Percentiles rank a stretch among this genome's conserved stretches.
Conservation (phyloP, 176 grass and related monocot species). For the Dendrocalamus sinicus region DNA sequence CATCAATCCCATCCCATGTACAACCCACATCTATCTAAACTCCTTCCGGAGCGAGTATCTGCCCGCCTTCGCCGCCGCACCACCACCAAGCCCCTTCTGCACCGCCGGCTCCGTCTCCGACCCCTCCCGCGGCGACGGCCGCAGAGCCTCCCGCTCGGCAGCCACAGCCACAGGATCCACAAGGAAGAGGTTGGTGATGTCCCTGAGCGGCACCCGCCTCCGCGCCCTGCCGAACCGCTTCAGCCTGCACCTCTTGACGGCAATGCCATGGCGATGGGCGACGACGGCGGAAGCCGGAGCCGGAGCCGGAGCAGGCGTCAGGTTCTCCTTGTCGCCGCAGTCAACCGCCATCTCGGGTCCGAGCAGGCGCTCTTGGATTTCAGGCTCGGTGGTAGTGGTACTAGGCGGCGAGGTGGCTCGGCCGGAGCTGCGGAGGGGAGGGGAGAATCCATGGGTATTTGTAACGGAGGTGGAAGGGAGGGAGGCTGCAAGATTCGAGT, state of each 20-base stretch:
- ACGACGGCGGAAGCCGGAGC: neutral
- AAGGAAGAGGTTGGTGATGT: slow-evolving; percentile 53
- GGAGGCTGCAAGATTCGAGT: slow-evolving; percentile 34
- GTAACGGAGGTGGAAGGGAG: slow-evolving; percentile 24
- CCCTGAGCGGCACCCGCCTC: slow-evolving; percentile 40
- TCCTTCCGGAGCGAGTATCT: slow-evolving; percentile 48
- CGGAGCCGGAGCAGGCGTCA: neutral
- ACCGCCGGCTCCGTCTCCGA: neutral
- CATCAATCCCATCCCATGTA: neutral
- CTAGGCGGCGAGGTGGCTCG: neutral
- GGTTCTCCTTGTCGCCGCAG: slow-evolving; percentile 42
- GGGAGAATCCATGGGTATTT: slow-evolving; percentile 51
- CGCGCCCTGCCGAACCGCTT: slow-evolving; percentile 41
- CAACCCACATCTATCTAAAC: slow-evolving; percentile 39
- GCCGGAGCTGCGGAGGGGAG: neutral
- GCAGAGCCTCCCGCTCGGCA: neutral
- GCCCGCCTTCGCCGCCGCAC: neutral
- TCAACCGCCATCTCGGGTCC: slow-evolving; percentile 23
- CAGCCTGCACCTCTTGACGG: slow-evolving; percentile 29
- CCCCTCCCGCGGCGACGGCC: neutral
- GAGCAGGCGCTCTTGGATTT: neutral
- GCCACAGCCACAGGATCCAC: neutral
- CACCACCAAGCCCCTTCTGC: neutral
- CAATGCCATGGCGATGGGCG: neutral
- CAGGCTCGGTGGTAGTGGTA: neutral